Conservation (phyloP, 257 asterid species). For the Solanum sitiens region DNA sequence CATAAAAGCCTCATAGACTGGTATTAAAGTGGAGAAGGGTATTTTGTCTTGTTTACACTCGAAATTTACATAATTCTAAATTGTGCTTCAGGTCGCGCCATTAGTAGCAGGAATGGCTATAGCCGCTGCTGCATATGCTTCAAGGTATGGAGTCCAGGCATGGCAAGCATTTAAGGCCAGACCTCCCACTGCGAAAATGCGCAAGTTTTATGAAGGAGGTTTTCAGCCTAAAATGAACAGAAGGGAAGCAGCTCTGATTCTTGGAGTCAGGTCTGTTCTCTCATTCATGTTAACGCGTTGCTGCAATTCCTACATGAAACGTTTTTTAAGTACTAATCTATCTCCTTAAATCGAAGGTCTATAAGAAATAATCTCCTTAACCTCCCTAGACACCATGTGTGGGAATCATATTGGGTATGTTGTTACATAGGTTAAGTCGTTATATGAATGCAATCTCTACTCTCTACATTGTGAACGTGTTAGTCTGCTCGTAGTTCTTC, state of each 20-base stretch:
- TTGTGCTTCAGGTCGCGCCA: slow-evolving; percentile 41
- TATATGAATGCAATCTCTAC: not conserved
- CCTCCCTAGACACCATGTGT: not conserved
- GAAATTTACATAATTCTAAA: not conserved
- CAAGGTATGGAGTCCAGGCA: slow-evolving; percentile 67
- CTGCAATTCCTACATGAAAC: not conserved
- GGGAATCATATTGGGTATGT: not conserved
- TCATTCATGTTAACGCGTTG: not conserved
- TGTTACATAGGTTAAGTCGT: not conserved
- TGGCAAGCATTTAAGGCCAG: slow-evolving; percentile 85
- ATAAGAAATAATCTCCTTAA: not conserved
- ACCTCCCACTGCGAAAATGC: slow-evolving; percentile 68
- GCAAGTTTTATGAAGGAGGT: slow-evolving; percentile 86
- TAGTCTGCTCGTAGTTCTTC: not conserved
- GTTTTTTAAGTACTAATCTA: not conserved
- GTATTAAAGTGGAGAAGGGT: not conserved
- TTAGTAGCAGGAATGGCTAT: slow-evolving; percentile 63
- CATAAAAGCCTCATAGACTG: not conserved
- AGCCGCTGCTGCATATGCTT: slow-evolving; percentile 77
- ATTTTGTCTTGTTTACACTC: not conserved
- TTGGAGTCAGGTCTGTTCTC: slow-evolving; percentile 61
- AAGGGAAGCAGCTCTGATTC: slow-evolving; percentile 85
- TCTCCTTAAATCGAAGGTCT: not conserved
- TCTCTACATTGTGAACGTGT: not conserved
- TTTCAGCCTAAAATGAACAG: slow-evolving; percentile 79